Conservation (phyloP, 768 basidiomycete genomes). For the Strobilomyces echinocephalus region DNA sequence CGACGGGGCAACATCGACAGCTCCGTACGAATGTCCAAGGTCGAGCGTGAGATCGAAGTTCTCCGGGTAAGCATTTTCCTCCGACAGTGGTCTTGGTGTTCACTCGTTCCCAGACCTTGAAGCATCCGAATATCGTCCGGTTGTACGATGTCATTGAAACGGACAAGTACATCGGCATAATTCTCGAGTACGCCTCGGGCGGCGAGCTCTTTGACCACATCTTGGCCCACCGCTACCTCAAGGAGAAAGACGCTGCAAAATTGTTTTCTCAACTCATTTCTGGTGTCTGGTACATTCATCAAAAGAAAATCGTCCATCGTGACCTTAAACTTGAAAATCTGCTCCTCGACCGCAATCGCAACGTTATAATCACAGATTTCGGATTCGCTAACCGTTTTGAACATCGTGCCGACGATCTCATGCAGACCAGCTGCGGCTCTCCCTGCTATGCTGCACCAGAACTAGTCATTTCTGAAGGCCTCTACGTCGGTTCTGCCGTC, state of each 20-base stretch:
- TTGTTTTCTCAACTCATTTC: slow-evolving; percentile 98
- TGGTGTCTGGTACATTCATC: slow-evolving; percentile 97
- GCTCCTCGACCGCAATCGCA: slow-evolving; percentile 92
- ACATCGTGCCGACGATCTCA: slow-evolving; percentile 87
- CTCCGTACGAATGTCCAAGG: slow-evolving; percentile 83
- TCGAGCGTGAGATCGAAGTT: slow-evolving; percentile 97
- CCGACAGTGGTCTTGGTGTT: not conserved
- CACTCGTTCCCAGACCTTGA: slow-evolving; percentile 61
- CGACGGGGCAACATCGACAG: slow-evolving; percentile 88
- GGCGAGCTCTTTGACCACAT: slow-evolving; percentile 99
- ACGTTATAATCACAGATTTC: slow-evolving; percentile 99
- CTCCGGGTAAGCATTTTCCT: slow-evolving; percentile 60
- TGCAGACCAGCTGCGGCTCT: slow-evolving; percentile 96
- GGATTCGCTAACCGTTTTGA: slow-evolving; percentile 98
- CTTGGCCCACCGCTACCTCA: slow-evolving; percentile 92
- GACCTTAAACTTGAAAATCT: slow-evolving; percentile 99
- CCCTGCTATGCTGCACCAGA: slow-evolving; percentile 99
- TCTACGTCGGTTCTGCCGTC: slow-evolving; percentile 95
- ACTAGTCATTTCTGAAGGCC: slow-evolving; percentile 93
- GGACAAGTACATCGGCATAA: slow-evolving; percentile 99
- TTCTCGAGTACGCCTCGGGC: slow-evolving; percentile 96
- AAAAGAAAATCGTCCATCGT: slow-evolving; percentile 98
- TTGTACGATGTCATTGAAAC: slow-evolving; percentile 99
- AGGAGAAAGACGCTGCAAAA: slow-evolving; percentile 89
- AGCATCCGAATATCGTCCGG: slow-evolving; percentile 97